Base-by-base conservation (phyloP, 2,329 filamentous ascomycete species). In the Microsporum audouinii region DNA sequence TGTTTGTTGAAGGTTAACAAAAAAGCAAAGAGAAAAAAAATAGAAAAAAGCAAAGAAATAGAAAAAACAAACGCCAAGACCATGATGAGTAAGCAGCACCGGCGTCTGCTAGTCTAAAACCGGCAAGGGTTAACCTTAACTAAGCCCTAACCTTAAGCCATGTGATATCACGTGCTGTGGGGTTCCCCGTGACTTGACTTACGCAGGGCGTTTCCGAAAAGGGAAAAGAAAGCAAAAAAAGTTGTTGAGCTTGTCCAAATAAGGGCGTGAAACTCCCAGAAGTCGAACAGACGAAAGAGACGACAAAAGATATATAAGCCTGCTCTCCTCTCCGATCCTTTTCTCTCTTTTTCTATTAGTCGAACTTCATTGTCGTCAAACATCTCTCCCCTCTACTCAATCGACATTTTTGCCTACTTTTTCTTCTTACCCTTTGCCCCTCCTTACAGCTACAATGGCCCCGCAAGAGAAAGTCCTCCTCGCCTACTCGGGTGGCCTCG, bases 401-500 rank as follows among this genome's bases (percentile, higher is more conserved):
- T 59, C 55, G 58, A 53, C 34, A 33, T 29, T 56, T 31, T 2
- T 17, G 14, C 34, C 5, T 31, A 17, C n/a, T 6, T 43, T 2
- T 6, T 33, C 17, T 23, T n/a, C n/a, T 34, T 27, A 41, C 55
- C n/a, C 17, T 29, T 23, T 17, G 5, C 12, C 45, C 27, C 34
- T 36, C 34, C 38, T 53, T 43, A 43, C 39, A 43, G 14, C 14
- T 43, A 62, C 34, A 43, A 65, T 65, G 63, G 58, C 60, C 6
- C 61, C 39, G 58, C 33, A 57, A 27, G 63, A 66, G 51, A 66
- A 65, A 61, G 71, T 73, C 67, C 72, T 71, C 64, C 68, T 73
- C 58, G 72, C 72, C 63, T 75, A 74, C 67, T 71, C 69, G 57
- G 75, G 82, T 71, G 82, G 82, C 69, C 78, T 84, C 64, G 82